These are phyloP conservation scores for Alternaria sp. DNA, from an alignment of 2,329 filamentous ascomycete species.

Conservation along the genomic window DNA sequence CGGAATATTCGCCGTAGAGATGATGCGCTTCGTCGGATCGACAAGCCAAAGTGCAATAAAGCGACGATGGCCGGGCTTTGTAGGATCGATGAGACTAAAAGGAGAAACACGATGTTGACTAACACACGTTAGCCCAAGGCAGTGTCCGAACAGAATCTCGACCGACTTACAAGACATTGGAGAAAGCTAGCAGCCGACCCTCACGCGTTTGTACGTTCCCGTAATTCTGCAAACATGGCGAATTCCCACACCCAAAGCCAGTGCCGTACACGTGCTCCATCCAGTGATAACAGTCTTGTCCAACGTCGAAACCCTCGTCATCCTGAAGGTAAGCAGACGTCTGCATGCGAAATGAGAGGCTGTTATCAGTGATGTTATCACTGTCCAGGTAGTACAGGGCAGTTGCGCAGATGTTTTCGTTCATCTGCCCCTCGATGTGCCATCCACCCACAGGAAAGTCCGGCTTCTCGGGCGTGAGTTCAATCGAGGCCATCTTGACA, in stretches of 20 bases:
- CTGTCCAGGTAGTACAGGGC: conserved; percentile 68
- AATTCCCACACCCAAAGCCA: background rate
- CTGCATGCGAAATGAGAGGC: conserved; percentile 31
- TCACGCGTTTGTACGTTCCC: conserved; percentile 53
- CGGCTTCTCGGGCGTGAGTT: conserved; percentile 65
- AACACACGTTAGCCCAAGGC: background rate
- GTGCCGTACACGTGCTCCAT: conserved; percentile 27
- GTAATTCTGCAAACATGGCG: conserved; percentile 49
- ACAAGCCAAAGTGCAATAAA: conserved; percentile 66
- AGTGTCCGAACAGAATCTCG: background rate
- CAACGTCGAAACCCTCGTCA: conserved; percentile 6
- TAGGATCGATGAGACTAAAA: conserved; percentile 58
- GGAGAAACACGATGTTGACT: conserved; percentile 37
- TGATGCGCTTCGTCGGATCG: conserved; percentile 60
- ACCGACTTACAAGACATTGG: conserved; percentile 50
- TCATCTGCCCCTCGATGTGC: conserved; percentile 59
- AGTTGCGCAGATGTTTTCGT: conserved; percentile 69
- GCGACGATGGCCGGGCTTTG: conserved; percentile 61
- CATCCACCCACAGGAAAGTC: conserved; percentile 61
- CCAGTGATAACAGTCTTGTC: conserved; percentile 21
- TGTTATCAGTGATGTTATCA: conserved; percentile 62
- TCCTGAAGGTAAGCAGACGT: conserved; percentile 10
- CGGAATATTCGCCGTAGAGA: conserved; percentile 60
- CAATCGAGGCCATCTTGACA: conserved; percentile 66
- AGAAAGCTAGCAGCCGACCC: conserved; percentile 63